phyloP scores from a whole-genome alignment of 148 eudicot species.

The Simmondsia chinensis region DNA sequence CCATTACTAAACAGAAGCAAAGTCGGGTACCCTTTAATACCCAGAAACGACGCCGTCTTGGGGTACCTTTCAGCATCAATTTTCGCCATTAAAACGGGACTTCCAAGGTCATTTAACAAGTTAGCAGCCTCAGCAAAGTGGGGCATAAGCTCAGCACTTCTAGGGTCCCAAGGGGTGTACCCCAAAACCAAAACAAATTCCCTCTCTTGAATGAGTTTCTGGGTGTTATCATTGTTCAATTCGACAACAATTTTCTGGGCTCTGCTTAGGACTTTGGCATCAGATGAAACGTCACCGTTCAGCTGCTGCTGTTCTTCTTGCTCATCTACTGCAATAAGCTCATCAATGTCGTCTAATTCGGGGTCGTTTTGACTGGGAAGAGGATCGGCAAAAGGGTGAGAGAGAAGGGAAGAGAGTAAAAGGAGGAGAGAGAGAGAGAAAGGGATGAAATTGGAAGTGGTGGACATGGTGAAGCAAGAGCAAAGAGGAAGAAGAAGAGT shows the following conservation, averaged over 20 bases:
- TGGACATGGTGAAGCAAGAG: too few relatives aligned
- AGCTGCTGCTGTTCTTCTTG: conserved; percentile 23
- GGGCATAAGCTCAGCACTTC: conserved; percentile 96
- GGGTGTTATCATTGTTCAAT: conserved; percentile 49
- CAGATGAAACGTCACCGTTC: conserved; percentile 22
- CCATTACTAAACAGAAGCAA: conserved; percentile 72
- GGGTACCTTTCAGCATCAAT: conserved; percentile 69
- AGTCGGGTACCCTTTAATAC: conserved; percentile 78
- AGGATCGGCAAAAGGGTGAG: conserved; percentile 7
- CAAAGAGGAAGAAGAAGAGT: too few relatives aligned
- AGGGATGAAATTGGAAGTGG: not conserved
- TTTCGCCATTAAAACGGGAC: conserved; percentile 48
- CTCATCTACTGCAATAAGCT: conserved; percentile 65
- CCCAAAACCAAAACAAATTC: conserved; percentile 70
- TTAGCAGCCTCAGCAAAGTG: conserved; percentile 84
- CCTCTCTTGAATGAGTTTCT: conserved; percentile 36
- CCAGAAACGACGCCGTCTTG: conserved; percentile 54
- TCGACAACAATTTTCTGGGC: conserved; percentile 71
- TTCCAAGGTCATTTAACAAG: conserved; percentile 37
- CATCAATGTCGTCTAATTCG: conserved; percentile 49
- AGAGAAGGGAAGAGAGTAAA: conserved; percentile 17
- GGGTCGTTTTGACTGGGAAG: conserved; percentile 13
- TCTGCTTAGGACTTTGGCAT: conserved; percentile 46
- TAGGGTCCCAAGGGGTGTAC: conserved; percentile 79
- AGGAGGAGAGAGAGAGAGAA: conserved; percentile 18